Base-by-base conservation (phyloP, 371 early-diverging fungal genomes). In the Phascolomyces articulosus region DNA sequence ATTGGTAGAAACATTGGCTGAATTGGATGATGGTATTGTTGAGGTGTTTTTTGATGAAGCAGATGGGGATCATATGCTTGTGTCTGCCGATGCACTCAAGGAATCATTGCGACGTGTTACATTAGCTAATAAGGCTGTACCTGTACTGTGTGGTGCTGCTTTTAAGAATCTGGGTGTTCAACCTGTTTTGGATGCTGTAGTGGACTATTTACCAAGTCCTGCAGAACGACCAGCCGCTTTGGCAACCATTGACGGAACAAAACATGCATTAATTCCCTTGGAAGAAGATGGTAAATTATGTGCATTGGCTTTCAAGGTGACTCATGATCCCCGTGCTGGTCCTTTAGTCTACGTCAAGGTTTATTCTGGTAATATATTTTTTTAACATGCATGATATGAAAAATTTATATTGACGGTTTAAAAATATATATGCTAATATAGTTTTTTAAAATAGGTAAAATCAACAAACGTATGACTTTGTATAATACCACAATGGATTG, bases 241-340 rank as follows among this genome's bases (percentile, higher is more conserved):
- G 15, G 91, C 84, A 1, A 83, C 78, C 8, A 66, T 82, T 55
- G 68, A 68, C 13, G 73, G 61, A 62, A 82, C 56, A 40, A 80
- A 70, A 21, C 67, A 53, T 26, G 73, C 58, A 56, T 64, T 70
- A 40, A 72, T 72, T 51, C 79, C 71, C 6, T 64, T 79, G 34
- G 49, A 78, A 18, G 85, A 87, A 24, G 78, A 78, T 21, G 85
- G 73, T 1, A 73, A 85, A 10, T 72, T 95, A 13, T 91, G 89
- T 63, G 98, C 96, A 0, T 78, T 98, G 66, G 98, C 96, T 0
- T 97, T 97, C 80, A 98, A 98, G 63, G 96, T 98, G 0, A 80
- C 91, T 0, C 90, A 93, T 55, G 96, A 98, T 70, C 68, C 85
- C 7, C 84, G 87, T 58, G 87, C 95, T 20, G 98, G 98, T 2